phyloP scores from a whole-genome alignment of 75 land plant genomes.

The Adiantum capillusveneris region DNA sequence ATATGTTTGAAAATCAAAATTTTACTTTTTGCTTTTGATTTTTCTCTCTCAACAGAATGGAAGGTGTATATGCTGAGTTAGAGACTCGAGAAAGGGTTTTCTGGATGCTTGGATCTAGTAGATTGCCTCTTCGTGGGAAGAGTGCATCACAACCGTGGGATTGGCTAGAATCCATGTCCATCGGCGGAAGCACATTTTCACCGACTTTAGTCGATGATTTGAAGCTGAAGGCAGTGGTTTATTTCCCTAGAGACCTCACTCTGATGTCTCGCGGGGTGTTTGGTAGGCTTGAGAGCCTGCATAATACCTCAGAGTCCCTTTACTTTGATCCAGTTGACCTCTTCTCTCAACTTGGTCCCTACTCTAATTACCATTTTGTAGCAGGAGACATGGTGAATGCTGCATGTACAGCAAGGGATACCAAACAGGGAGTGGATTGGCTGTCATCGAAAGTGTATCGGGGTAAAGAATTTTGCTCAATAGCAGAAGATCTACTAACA shows the following conservation, averaged over 20 bases:
- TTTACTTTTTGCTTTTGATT: too few relatives aligned
- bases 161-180: conserved; percentile 13
- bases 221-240: too few relatives aligned
- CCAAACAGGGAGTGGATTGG: background rate
- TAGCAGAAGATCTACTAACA: conserved; percentile 13
- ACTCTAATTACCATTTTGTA: conserved; percentile 34
- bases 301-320: conserved; percentile 5
- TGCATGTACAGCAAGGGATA: conserved; percentile 24
- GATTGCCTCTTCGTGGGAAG: too few relatives aligned
- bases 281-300: conserved; percentile 46
- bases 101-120: conserved; percentile 49
- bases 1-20: too few relatives aligned
- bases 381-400: conserved; percentile 23
- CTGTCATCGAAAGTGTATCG: conserved; percentile 16
- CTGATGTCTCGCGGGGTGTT: conserved; percentile 32
- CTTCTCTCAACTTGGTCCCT: too few relatives aligned
- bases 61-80: too few relatives aligned
- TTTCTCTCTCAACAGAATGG: background rate
- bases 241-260: too few relatives aligned
- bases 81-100: conserved; percentile 32
- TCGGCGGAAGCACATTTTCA: background rate
- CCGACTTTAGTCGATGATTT: too few relatives aligned
- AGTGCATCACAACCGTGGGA: conserved; percentile 39
- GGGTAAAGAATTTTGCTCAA: conserved; percentile 34
- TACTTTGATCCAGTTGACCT: conserved; percentile 49